These are phyloP conservation scores for Speleostelium caveatum DNA, from an alignment of 78 protist genomes.

Conservation along the genomic window DNA sequence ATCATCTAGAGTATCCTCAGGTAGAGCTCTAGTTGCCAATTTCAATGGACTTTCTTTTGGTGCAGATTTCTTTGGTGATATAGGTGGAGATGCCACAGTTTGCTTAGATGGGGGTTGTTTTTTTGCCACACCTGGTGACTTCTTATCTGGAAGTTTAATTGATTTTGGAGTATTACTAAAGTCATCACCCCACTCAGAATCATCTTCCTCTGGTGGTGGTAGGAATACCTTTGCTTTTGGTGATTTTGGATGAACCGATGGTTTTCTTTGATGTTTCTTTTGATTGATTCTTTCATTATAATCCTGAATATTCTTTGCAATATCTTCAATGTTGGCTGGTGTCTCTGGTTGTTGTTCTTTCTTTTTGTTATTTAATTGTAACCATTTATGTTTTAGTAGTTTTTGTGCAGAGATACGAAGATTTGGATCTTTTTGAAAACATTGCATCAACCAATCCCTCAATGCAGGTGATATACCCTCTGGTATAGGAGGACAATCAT, in stretches of 20 bases:
- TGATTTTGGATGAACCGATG: constrained; percentile 69
- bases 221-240: constrained; percentile 21
- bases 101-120: not conserved
- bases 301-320: constrained; percentile 72
- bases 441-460: constrained; percentile 88
- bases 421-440: constrained; percentile 94
- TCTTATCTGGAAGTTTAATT: constrained; percentile 52
- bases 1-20: constrained; percentile 40
- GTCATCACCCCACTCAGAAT: constrained; percentile 77
- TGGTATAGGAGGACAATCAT: constrained; percentile 97
- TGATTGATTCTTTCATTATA: constrained; percentile 70
- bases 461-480: constrained; percentile 88
- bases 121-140: not conserved
- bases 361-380: constrained; percentile 24
- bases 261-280: constrained; percentile 54
- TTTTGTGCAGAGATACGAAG: constrained; percentile 89
- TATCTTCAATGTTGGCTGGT: constrained; percentile 75
- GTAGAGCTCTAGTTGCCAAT: constrained; percentile 11
- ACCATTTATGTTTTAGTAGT: constrained; percentile 92
- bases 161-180: constrained; percentile 68
- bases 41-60: constrained; percentile 15
- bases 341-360: constrained; percentile 27
- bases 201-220: constrained; percentile 74
- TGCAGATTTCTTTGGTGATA: constrained; percentile 9
- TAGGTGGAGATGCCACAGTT: not conserved